Base-by-base conservation (phyloP, 331 rosid species). In the Malus hybrid region DNA sequence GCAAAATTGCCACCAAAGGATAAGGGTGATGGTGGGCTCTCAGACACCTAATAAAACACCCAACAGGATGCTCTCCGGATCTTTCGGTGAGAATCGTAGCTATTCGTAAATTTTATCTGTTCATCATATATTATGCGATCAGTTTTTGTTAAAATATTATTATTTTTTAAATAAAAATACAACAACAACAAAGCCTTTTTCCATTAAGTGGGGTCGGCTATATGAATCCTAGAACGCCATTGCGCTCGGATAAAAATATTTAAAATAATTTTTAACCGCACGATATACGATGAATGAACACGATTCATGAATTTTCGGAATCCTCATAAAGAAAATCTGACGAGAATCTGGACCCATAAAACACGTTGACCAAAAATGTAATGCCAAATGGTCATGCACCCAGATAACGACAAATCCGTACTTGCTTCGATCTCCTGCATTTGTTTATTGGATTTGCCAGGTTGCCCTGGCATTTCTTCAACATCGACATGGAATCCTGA, bases 401-500 rank as follows among this genome's bases (percentile, higher is more conserved):
- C 11, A 33, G 6, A 3, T 29, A 46, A 61, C 6, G 61, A 67
- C 36, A 73, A 68, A 33, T 20, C 2, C n/a, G 67, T 28, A 31
- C 67, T 70, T 70, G 81, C 76, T 42, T 70, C 42, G 64, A 67
- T 68, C 10, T 52, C 57, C 22, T 50, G 2, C 8, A 44, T 46
- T 80, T 39, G 14, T 80, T 34, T 68, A 52, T 24, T 31, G 65
- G 75, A 67, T 80, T 80, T 74, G 83, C 76, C 61, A 29, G 76
- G 71, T 60, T 68, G 83, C 69, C 75, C 39, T 22, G 12, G 65
- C 15, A 62, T n/a, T 64, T 70, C 57, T 70, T 19, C 60, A 73
- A 39, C 15, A 8, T 42, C 28, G 9, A 19, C 56, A 27, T 67
- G 19, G 14, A 68, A 69, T 20, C 48, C 5, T 42, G 4, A 42